phyloP scores from a whole-genome alignment of 176 grass and related monocot genomes.

The Oryza rufipogon region DNA sequence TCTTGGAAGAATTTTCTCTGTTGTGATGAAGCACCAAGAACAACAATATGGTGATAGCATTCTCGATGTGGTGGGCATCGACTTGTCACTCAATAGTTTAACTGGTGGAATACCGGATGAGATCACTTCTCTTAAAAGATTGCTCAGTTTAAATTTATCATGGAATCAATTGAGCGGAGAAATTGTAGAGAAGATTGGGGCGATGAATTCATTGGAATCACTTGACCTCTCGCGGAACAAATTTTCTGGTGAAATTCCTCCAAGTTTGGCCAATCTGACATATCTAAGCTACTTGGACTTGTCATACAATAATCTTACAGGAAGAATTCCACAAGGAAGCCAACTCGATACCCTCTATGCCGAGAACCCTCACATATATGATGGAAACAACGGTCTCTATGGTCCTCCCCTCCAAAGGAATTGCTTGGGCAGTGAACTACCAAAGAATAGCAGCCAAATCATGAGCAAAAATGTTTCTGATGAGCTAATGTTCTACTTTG shows the following conservation, averaged over 20 bases:
- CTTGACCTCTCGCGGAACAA: too few species aligned
- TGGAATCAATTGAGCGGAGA: too few species aligned
- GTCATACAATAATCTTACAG: neutral
- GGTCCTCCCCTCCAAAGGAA: conserved; percentile 26
- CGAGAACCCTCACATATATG: neutral
- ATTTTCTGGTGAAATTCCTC: too few species aligned
- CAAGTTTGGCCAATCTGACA: neutral
- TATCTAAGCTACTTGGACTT: neutral
- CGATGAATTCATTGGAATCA: too few species aligned
- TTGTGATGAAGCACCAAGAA: too few species aligned
- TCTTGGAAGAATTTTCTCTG: too few species aligned
- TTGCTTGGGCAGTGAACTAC: neutral
- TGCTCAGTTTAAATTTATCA: too few species aligned
- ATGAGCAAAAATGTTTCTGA: neutral
- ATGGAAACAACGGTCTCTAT: neutral
- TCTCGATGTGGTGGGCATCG: neutral
- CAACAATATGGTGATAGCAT: neutral
- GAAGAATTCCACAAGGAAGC: neutral
- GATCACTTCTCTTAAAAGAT: neutral
- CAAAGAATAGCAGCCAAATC: neutral
- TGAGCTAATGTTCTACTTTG: neutral
- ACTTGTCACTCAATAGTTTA: neutral
- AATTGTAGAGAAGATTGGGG: too few species aligned
- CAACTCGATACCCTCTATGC: too few species aligned
- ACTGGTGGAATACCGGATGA: conserved; percentile 4